Evolutionary conservation across 257 asterid species (phyloP).

Genomic region (Penstemon eatonii): DNA sequence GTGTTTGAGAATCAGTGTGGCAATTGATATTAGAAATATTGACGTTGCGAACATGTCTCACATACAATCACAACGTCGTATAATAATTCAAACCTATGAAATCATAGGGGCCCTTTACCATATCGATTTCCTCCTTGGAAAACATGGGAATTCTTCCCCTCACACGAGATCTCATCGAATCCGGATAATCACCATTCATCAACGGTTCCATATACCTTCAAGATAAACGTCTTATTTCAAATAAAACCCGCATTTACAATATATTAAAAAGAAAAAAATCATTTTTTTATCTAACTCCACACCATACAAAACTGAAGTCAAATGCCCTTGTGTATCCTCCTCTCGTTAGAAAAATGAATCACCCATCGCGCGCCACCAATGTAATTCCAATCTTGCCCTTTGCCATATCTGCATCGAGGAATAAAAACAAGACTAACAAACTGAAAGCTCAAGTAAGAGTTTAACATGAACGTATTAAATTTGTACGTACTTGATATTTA

Average conservation of each 20-base stretch:
- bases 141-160: conserved; percentile 21
- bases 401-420: neutral
- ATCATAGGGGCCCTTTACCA: conserved; percentile 31
- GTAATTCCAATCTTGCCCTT: conserved; percentile 29
- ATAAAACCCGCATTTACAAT: neutral
- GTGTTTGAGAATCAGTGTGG: conserved; percentile 22
- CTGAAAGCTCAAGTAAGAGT: neutral
- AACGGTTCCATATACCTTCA: conserved; percentile 27
- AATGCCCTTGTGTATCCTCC: conserved; percentile 22
- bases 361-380: conserved; percentile 24
- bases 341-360: conserved; percentile 16
- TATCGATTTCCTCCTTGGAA: conserved; percentile 21
- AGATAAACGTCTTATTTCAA: neutral
- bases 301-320: conserved; percentile 33
- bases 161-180: conserved; percentile 23
- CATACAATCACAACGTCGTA: conserved; percentile 21
- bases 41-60: conserved; percentile 7
- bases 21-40: conserved; percentile 10
- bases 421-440: neutral
- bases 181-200: conserved; percentile 25
- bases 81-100: conserved; percentile 25
- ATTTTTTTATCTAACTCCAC: neutral
- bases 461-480: neutral
- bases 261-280: neutral
- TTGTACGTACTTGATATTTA: conserved; percentile 19